Evolutionary conservation across 345 rosid species (phyloP).

Genomic region (Geranium brycei): DNA sequence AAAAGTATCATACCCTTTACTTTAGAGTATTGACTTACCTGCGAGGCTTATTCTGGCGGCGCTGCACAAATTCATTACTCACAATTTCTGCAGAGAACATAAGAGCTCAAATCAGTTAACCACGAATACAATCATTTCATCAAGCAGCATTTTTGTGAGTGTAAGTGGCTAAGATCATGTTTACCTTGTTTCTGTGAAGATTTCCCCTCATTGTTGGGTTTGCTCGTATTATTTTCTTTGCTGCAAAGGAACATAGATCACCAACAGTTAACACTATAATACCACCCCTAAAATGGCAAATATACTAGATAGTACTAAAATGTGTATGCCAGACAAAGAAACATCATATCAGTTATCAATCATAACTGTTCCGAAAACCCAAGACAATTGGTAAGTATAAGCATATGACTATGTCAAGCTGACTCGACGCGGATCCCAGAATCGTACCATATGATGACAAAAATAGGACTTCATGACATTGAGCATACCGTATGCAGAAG

Average conservation of each 20-base stretch:
- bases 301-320: not conserved
- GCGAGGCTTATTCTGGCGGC: constrained; percentile 25
- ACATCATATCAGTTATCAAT: not conserved
- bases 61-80: constrained; percentile 43
- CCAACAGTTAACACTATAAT: constrained; percentile 3
- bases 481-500: not conserved
- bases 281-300: too few species aligned
- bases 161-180: not conserved
- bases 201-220: constrained; percentile 35
- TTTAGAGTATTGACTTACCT: constrained; percentile 6
- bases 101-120: not conserved
- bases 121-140: not conserved
- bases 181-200: constrained; percentile 48
- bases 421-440: too few species aligned
- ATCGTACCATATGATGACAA: too few species aligned
- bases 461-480: too few species aligned
- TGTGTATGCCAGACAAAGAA: too few species aligned
- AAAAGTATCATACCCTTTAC: not conserved
- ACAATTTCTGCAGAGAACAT: constrained; percentile 27
- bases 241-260: constrained; percentile 24
- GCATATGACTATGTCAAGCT: not conserved
- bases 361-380: not conserved
- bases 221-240: constrained; percentile 35
- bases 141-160: not conserved
- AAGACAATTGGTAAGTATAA: too few species aligned